Evolutionary conservation across 2,329 filamentous ascomycete species (phyloP), one percentile per base, ranked within the genome.

Genomic region (Xylaria sp.): DNA sequence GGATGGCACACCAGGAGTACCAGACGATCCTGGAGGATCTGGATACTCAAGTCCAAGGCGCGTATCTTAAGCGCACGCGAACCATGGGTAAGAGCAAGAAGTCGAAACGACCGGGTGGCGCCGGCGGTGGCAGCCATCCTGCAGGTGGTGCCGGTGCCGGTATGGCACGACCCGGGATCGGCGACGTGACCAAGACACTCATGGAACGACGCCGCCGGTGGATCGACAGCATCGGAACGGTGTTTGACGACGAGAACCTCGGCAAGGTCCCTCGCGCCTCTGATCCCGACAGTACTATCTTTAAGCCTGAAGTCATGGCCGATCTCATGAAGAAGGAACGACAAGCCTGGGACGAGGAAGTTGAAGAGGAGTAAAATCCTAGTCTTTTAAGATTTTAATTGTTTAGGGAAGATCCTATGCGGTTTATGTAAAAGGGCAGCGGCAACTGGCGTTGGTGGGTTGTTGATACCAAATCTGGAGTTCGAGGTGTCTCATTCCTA

Each of bases 1-100:
- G 93, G 72, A 95, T 99, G 89, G 96, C 96, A 0, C 91, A 96
- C 82, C 96, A 99, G 78, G 96, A 99, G 79, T 99, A 97, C 83
- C 92, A 91, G 79, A 98, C 94, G 65, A 99, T 99, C 75, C 91
- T 97, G 60, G 96, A 99, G 78, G 96, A 99, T 79, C 90, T 99
- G 25, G 96, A 99, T 83, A 90, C 91, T 50, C 96, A 98, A 79
- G 94, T 98, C 50, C 94, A 98, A 78, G 91, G 93, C 60, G 95
- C 96, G 3, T 99, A 98, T 78, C 90, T 97, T 53, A 99, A 99
- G 83, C 92, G 96, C 27, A 98, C 95, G 32, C 90, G 96, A 55
- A 97, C 93, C 0, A 91, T 98, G 82, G 93, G 94, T 79, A 97
- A 98, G 83, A 93, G 90, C 80, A 97, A 97, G 81, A 97, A 97